Percentiles rank a stretch among this genome's conserved stretches.
phyloP scores from a whole-genome alignment of 2,329 filamentous ascomycete genomes.

The Trichophyton schoenleinii region DNA sequence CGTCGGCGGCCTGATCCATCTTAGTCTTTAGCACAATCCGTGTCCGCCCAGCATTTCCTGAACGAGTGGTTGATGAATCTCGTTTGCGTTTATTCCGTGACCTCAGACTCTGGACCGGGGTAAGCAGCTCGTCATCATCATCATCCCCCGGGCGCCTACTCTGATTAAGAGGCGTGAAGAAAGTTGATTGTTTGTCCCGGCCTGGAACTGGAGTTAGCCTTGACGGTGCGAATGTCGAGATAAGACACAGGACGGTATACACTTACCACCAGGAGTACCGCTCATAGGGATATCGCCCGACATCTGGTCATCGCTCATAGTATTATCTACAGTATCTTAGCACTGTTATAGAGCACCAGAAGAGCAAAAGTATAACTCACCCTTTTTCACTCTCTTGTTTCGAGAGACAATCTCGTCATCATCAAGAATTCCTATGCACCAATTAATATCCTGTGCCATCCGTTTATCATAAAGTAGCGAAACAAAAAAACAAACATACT shows the following conservation, averaged over 20 bases:
- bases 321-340: constrained; percentile 9
- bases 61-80: constrained; percentile 26
- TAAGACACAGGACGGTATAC: not conserved
- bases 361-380: constrained; percentile 15
- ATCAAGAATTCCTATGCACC: constrained; percentile 31
- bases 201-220: not conserved
- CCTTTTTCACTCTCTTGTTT: constrained; percentile 35
- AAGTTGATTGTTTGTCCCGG: constrained; percentile 18
- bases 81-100: constrained; percentile 31
- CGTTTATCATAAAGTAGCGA: not conserved
- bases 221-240: constrained; percentile 9
- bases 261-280: not conserved
- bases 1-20: constrained; percentile 32
- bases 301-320: constrained; percentile 24
- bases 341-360: not conserved
- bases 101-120: constrained; percentile 25
- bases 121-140: constrained; percentile 32
- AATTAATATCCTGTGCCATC: not conserved
- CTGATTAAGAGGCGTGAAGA: constrained; percentile 29
- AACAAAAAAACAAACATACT: constrained; percentile 19
- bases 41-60: constrained; percentile 22
- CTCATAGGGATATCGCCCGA: constrained; percentile 18
- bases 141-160: constrained; percentile 20
- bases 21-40: constrained; percentile 35
- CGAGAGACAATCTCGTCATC: constrained; percentile 36